Evolutionary conservation across 176 grass and related monocot species (phyloP), one percentile per base, ranked within the genome.

Genomic region (Cenchrus americanus): DNA sequence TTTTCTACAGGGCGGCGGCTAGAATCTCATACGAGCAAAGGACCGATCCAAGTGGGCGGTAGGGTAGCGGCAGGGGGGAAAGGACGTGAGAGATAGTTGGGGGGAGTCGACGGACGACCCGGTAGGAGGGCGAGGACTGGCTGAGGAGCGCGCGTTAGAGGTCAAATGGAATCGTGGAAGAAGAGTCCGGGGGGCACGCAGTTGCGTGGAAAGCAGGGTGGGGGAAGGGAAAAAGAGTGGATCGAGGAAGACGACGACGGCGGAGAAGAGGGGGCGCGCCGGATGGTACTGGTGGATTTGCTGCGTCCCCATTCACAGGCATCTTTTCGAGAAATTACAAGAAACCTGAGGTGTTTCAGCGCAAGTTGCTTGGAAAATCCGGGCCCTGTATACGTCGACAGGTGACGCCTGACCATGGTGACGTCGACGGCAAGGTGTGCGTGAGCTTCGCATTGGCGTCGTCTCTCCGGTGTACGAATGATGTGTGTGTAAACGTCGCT

Each of bases 231-330:
- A 62, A 80, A 43, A 48, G 61, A 53, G 60, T 23, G 84, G 74
- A 79, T 90, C 63, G 74, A 69, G 42, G 84, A 83, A 41, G 79
- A 90, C 40, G 88, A 89, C 87, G 83, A 75, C 24, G 78, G 66
- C 15, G 86, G 18, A 50, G 64, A 47, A 24, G 42, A 48, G 58
- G 61, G 14, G 43, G 0, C 27, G 69, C 18, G 15, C 19, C 34
- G 8, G 78, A 73, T 6, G 57, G 7, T 61, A 83, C 74, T 27
- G 51, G 5, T 61, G 68, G 79, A 74, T 72, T 86, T 62, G 58
- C 66, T 66, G 60, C 24, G 80, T 86, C 50, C 84, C 61, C 14
- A 27, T 22, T 67, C 26, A 32, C 60, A 63, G 59, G 1, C 61
- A 62, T 11, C 24, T 17, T 9, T 10, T 44, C 43, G 43, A 8